Percentiles rank a stretch among this genome's conserved stretches.
phyloP scores from a whole-genome alignment of 805 yeast species.

The Metschnikowia koreensis region DNA sequence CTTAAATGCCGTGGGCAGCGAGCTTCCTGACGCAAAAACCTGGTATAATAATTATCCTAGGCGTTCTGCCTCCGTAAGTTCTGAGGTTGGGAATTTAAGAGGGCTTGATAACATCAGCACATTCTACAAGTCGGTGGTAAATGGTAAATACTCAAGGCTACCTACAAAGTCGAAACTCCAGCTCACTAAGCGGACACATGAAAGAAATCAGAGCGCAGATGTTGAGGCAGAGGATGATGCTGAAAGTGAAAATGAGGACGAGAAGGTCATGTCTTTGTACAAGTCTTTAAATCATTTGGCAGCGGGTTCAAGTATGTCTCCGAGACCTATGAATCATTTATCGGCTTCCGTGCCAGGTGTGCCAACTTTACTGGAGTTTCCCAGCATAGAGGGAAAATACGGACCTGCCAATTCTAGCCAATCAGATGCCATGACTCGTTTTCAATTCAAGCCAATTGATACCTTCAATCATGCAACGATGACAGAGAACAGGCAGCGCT shows the following conservation, averaged over 20 bases:
- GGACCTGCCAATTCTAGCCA: slow-evolving; percentile 24
- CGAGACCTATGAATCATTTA: slow-evolving; percentile 12
- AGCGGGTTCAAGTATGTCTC: slow-evolving; percentile 8
- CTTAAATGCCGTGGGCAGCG: not conserved
- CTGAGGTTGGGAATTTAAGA: slow-evolving; percentile 12
- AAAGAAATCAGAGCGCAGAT: slow-evolving; percentile 4
- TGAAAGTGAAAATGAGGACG: slow-evolving; percentile 56
- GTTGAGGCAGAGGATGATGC: slow-evolving; percentile 19
- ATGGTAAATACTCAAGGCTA: slow-evolving; percentile 12
- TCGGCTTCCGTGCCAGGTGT: slow-evolving; percentile 24
- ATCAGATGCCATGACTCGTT: slow-evolving; percentile 15
- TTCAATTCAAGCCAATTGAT: slow-evolving; percentile 19
- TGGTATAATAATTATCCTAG: slow-evolving; percentile 34
- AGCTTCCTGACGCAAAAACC: slow-evolving; percentile 2
- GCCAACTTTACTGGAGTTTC: slow-evolving; percentile 45
- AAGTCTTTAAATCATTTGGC: slow-evolving; percentile 45
- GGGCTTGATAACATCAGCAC: slow-evolving; percentile 30
- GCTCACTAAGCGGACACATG: slow-evolving; percentile 8
- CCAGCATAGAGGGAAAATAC: slow-evolving; percentile 34
- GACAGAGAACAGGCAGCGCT: slow-evolving; percentile 17
- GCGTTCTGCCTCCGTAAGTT: slow-evolving; percentile 13
- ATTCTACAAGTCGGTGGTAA: slow-evolving; percentile 23
- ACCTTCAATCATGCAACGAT: slow-evolving; percentile 10
- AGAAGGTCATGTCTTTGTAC: slow-evolving; percentile 65
- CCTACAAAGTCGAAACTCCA: slow-evolving; percentile 8